Percentiles rank a stretch among this genome's conserved stretches.
Conservation (phyloP, 2,329 filamentous ascomycete genomes). For the Chrysoporthe austroafricana region DNA sequence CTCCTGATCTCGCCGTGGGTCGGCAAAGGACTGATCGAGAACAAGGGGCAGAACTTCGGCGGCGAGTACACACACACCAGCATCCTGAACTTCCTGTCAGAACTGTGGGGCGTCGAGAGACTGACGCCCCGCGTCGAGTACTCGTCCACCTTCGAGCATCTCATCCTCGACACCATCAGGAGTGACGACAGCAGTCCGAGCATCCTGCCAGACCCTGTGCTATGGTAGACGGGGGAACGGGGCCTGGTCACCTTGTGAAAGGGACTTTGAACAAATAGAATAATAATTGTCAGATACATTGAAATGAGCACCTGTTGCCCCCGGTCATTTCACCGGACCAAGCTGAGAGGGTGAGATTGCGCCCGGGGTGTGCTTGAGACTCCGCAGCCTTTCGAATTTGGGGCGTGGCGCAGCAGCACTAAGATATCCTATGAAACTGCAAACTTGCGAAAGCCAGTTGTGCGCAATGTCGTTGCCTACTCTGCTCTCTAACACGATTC, state of each 20-base stretch:
- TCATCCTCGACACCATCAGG: slow-evolving; percentile 22
- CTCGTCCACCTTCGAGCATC: slow-evolving; percentile 26
- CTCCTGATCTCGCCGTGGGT: slow-evolving; percentile 50
- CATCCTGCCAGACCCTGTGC: slow-evolving; percentile 17
- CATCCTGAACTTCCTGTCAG: slow-evolving; percentile 43
- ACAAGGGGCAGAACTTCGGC: slow-evolving; percentile 37
- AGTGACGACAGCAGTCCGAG: slow-evolving; percentile 17
- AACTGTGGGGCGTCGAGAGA: slow-evolving; percentile 41
- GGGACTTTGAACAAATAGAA: background rate
- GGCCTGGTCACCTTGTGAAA: too few species aligned
- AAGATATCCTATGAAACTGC: too few species aligned
- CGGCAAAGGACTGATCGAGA: slow-evolving; percentile 44
- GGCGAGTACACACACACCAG: slow-evolving; percentile 46
- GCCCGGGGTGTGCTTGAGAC: too few species aligned
- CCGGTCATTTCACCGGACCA: too few species aligned
- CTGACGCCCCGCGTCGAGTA: slow-evolving; percentile 28
- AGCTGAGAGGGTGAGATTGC: too few species aligned
- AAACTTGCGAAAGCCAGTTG: too few species aligned
- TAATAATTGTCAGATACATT: background rate
- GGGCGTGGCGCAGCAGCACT: too few species aligned
- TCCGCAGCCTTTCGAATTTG: too few species aligned
- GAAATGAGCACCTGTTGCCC: too few species aligned
- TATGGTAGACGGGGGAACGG: slow-evolving; percentile 10
- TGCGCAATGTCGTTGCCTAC: too few species aligned
- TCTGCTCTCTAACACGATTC: too few species aligned